Evolutionary conservation across 257 asterid species (phyloP), one percentile per base, ranked within the genome.

Genomic region (Solanum chilense): DNA sequence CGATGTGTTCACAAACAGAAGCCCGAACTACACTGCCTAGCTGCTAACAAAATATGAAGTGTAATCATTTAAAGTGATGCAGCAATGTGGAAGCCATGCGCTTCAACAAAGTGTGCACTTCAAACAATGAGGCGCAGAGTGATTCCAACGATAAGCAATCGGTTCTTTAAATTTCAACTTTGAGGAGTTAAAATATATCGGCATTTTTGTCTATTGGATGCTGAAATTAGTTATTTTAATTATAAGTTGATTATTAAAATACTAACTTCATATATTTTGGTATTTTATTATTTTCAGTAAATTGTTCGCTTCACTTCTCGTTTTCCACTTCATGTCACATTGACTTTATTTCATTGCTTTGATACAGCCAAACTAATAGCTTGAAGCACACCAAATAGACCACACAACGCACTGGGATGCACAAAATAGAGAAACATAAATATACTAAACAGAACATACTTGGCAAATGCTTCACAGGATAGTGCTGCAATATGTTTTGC

Each of bases 401-500:
- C 68, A 47, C 20, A 18, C 44, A 18, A 80, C 1, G 20, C 44
- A 80, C 33, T 29, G 27, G 21, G 31, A 85, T 58, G 81, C 33
- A 33, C 20, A 35, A 10, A 41, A 87, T 33, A 41, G 25, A 60
- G 70, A 64, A 47, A 62, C n/a, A 80, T 31, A 39, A 77, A 64
- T 18, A 23, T 27, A 80, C 16, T 29, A 29, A 80, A 80, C 20
- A 10, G 16, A 47, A 47, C 89, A 80, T 90, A 96, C 99, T 93
- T 93, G 70, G 88, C 91, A 86, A 93, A 92, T 81, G 93, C 87
- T 89, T 95, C 92, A 31, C 42, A 83, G 84, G 92, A 97, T 88
- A 91, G 60, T 89, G 90, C 90, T 20, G 94, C 95, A 86, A 95
- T 93, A 83, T 56, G 75, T 83, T 87, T 84, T 73, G 95, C 95